Percentiles rank a stretch among this genome's conserved stretches.
Conservation (phyloP, 441 rosid species). For the Pelargonium cotyledonis region DNA sequence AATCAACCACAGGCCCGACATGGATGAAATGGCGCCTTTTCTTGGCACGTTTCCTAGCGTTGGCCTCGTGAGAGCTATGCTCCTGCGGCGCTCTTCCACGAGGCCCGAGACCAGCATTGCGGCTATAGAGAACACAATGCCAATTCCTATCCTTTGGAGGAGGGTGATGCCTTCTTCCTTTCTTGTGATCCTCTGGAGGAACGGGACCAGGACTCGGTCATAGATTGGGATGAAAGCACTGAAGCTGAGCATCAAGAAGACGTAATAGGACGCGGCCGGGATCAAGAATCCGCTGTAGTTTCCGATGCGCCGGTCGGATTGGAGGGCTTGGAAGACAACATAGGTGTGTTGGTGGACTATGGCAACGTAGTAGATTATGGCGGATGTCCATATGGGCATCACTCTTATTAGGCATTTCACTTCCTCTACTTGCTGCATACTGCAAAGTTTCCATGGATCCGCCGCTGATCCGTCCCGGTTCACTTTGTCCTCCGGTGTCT, state of each 20-base stretch:
- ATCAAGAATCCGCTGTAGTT: constrained; percentile 33
- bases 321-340: constrained; percentile 69
- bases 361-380: constrained; percentile 36
- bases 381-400: constrained; percentile 57
- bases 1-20: constrained; percentile 63
- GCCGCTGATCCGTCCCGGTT: constrained; percentile 57
- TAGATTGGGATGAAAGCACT: constrained; percentile 59
- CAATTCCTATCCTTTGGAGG: constrained; percentile 66
- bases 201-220: constrained; percentile 53
- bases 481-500: constrained; percentile 38
- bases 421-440: constrained; percentile 83
- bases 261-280: constrained; percentile 66
- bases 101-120: constrained; percentile 44
- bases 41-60: constrained; percentile 52
- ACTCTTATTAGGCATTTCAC: constrained; percentile 63
- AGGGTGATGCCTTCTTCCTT: constrained; percentile 62
- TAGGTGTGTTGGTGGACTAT: constrained; percentile 57
- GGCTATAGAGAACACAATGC: constrained; percentile 37
- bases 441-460: constrained; percentile 66
- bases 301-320: constrained; percentile 53
- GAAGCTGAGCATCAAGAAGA: constrained; percentile 60
- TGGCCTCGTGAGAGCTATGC: constrained; percentile 48
- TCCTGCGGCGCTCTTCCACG: constrained; percentile 52
- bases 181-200: constrained; percentile 44
- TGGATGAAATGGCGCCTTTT: constrained; percentile 65